Base-by-base conservation (phyloP, 495 filamentous ascomycete genomes). In the Aspergillus saccharolyticus region DNA sequence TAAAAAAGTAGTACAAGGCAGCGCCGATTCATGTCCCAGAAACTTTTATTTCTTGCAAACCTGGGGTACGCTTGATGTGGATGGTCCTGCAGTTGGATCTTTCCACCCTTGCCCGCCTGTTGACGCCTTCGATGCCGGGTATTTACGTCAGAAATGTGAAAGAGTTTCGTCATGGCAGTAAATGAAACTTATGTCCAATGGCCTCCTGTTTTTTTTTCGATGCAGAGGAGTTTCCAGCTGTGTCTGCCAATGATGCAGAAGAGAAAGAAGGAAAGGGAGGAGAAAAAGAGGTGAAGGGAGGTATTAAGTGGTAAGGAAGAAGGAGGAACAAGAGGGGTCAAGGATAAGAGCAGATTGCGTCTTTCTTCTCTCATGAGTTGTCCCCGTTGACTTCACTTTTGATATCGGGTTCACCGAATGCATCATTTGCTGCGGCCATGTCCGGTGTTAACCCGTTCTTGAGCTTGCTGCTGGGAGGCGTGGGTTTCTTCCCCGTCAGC, bases 381-480 rank as follows among this genome's bases (percentile, higher is more conserved):
- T 69, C 64, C 12, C 59, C 67, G 52, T 67, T 67, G 21, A 60
- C 45, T 55, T 70, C 67, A 39, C 56, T 65, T 48, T 68, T 68
- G 22, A 65, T 66, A 39, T 68, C 63, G 12, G 20, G 48, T 20
- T 62, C 64, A 18, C 47, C 60, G 15, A 56, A 48, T 12, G 54
- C 58, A 30, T 66, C 64, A 10, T 54, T 56, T 17, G 62, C 62
- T 2, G 52, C 54, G 3, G 62, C 62, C 62, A 64, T 64, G 44
- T 65, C 62, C 8, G 64, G 61, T 1, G 65, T 67, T 6, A 67
- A 22, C 7, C 61, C 61, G 59, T 77, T 76, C 54, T 78, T 78
- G 8, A 78, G 59, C 61, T 78, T 78, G 57, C 75, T 78, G 43
- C 63, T 65, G 20, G 61, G 53, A 33, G 59, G 56, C 30, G 73